phyloP scores from a whole-genome alignment of 805 yeast genomes.

The Wickerhamiella occidentalis region DNA sequence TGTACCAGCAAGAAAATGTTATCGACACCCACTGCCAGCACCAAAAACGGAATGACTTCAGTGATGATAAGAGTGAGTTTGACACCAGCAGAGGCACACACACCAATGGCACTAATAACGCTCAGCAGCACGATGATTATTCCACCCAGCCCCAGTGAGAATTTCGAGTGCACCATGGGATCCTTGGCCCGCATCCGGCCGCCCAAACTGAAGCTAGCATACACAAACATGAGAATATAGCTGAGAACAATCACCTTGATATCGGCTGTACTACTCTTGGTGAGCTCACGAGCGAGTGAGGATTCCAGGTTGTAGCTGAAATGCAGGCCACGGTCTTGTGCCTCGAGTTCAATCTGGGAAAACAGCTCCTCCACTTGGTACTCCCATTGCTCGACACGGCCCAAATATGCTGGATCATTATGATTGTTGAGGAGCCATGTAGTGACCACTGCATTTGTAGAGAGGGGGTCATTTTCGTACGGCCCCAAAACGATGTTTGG shows the following conservation, averaged over 20 bases:
- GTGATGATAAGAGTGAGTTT: slow-evolving; percentile 88
- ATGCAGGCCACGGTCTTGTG: slow-evolving; percentile 41
- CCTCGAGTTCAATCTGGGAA: slow-evolving; percentile 33
- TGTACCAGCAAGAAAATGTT: slow-evolving; percentile 79
- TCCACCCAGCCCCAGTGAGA: slow-evolving; percentile 73
- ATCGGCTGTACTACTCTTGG: slow-evolving; percentile 72
- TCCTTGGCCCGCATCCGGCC: slow-evolving; percentile 34
- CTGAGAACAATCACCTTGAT: slow-evolving; percentile 56
- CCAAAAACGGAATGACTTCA: slow-evolving; percentile 88
- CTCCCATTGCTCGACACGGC: slow-evolving; percentile 50
- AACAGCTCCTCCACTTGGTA: slow-evolving; percentile 42
- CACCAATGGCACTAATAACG: slow-evolving; percentile 70
- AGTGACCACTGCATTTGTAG: slow-evolving; percentile 61
- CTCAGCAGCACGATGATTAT: slow-evolving; percentile 70
- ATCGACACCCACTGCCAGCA: slow-evolving; percentile 92
- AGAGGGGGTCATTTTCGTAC: slow-evolving; percentile 25
- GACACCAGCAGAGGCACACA: slow-evolving; percentile 62
- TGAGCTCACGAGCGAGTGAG: slow-evolving; percentile 74
- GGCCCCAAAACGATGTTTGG: slow-evolving; percentile 62
- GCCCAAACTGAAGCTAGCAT: slow-evolving; percentile 73
- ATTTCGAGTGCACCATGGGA: slow-evolving; percentile 41
- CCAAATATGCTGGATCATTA: slow-evolving; percentile 25
- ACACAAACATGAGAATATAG: slow-evolving; percentile 73
- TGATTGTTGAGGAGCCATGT: slow-evolving; percentile 56
- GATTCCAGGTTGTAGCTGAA: slow-evolving; percentile 71